A percentile compares a stretch with the other conserved stretches of the same genome.
These are phyloP conservation scores for Torrubiellomyces zombiae DNA, from an alignment of 2,329 filamentous ascomycete genomes.

Conservation along the genomic window DNA sequence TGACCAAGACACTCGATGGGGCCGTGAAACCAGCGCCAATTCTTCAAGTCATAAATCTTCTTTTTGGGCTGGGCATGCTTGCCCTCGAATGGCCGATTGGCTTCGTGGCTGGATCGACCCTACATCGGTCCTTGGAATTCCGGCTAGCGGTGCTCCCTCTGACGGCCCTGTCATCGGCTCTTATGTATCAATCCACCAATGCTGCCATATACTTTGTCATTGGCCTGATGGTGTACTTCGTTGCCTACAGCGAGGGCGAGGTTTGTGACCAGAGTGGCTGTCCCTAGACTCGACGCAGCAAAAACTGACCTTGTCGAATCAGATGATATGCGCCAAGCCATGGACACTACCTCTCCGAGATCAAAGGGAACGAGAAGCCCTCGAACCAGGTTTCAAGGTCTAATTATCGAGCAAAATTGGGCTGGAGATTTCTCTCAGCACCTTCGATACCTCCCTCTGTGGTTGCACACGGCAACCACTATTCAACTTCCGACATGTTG, in stretches of 20 bases:
- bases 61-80: conserved; percentile 63
- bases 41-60: conserved; percentile 76
- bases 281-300: too few relatives aligned
- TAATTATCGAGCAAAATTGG: not conserved
- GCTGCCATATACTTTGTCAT: conserved; percentile 82
- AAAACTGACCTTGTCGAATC: not conserved
- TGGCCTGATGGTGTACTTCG: conserved; percentile 78
- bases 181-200: conserved; percentile 89
- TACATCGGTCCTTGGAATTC: conserved; percentile 80
- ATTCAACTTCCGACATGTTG: too few relatives aligned
- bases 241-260: conserved; percentile 95
- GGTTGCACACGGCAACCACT: too few relatives aligned
- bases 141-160: conserved; percentile 72
- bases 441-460: too few relatives aligned
- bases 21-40: conserved; percentile 78
- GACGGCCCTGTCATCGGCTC: conserved; percentile 51
- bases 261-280: conserved; percentile 46
- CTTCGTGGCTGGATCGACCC: conserved; percentile 54
- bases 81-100: conserved; percentile 84
- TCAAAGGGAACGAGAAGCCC: too few relatives aligned
- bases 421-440: too few relatives aligned
- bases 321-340: conserved; percentile 53
- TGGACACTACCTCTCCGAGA: conserved; percentile 51
- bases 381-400: not conserved
- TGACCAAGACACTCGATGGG: conserved; percentile 75